Percentiles rank a stretch among this genome's conserved stretches.
These are phyloP conservation scores for Neofusicoccum sp. DNA, from an alignment of 2,329 filamentous ascomycete genomes.

Conservation along the genomic window DNA sequence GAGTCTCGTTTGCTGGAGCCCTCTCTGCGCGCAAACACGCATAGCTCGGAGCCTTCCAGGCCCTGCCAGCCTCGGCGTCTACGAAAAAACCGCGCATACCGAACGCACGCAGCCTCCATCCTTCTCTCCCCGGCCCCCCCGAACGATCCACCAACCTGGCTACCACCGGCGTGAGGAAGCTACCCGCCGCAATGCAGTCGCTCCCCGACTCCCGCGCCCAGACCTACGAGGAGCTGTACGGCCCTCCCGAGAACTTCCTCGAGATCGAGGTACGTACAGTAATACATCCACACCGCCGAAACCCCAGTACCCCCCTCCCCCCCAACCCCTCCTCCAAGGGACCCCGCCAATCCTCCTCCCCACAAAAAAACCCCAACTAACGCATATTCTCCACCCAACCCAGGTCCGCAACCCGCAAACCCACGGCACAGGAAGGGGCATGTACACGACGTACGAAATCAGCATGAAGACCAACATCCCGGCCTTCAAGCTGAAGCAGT, in stretches of 20 bases:
- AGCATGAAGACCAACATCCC: conserved; percentile 98
- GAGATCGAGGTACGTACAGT: conserved; percentile 79
- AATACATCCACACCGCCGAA: too few species aligned
- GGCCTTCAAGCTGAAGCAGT: conserved; percentile 89
- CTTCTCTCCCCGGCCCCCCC: background rate
- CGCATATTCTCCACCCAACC: conserved; percentile 26
- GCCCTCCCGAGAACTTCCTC: conserved; percentile 96
- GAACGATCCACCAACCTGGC: conserved; percentile 6
- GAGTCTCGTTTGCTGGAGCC: background rate
- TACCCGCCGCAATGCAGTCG: conserved; percentile 57
- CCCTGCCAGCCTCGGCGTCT: background rate
- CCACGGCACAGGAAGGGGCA: conserved; percentile 88
- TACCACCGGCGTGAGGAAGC: background rate
- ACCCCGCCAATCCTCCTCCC: conserved; percentile 1
- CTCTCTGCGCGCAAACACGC: background rate
- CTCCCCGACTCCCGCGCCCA: conserved; percentile 76
- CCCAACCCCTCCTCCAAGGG: background rate
- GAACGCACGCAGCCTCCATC: background rate
- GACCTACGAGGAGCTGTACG: conserved; percentile 98
- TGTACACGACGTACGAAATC: conserved; percentile 99
- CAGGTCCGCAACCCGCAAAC: conserved; percentile 92
- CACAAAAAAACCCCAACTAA: conserved; percentile 24
- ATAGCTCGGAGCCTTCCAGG: background rate
- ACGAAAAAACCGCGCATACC: background rate
- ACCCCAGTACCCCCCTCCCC: background rate